These are phyloP conservation scores for Phytophthora lateralis DNA, from an alignment of 352 stramenopile genomes.

Conservation along the genomic window DNA sequence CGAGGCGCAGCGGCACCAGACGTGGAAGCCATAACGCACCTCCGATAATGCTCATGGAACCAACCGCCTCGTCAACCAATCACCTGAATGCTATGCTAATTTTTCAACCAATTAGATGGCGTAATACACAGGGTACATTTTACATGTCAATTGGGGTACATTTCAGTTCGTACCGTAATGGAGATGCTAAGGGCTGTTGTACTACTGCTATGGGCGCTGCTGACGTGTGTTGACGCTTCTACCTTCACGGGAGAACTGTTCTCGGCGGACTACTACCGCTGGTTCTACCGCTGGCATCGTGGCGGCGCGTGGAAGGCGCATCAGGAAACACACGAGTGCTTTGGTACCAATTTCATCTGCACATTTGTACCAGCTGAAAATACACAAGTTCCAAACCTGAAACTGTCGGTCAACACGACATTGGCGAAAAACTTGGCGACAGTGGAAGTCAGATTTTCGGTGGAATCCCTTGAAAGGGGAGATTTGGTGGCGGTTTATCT, in stretches of 20 bases:
- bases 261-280: conserved; percentile 23
- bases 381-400: conserved; percentile 14
- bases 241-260: conserved; percentile 24
- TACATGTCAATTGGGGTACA: no score
- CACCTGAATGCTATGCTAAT: not conserved
- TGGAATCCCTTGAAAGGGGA: conserved; percentile 9
- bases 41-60: conserved; percentile 16
- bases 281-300: conserved; percentile 34
- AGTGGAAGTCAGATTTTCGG: conserved; percentile 25
- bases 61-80: conserved; percentile 19
- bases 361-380: conserved; percentile 24
- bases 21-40: conserved; percentile 1
- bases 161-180: no score
- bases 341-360: conserved; percentile 13
- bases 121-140: no score
- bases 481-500: conserved; percentile 33
- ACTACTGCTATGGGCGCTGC: conserved; percentile 10
- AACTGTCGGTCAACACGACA: conserved; percentile 31
- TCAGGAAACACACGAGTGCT: conserved; percentile 26
- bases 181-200: not conserved
- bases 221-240: not conserved
- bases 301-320: conserved; percentile 31
- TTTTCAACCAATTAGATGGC: conserved; percentile 15
- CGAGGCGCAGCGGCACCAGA: conserved; percentile 20
- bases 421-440: conserved; percentile 13